phyloP scores from a whole-genome alignment of 208 protist species.

The Crithidia fasciculata region DNA sequence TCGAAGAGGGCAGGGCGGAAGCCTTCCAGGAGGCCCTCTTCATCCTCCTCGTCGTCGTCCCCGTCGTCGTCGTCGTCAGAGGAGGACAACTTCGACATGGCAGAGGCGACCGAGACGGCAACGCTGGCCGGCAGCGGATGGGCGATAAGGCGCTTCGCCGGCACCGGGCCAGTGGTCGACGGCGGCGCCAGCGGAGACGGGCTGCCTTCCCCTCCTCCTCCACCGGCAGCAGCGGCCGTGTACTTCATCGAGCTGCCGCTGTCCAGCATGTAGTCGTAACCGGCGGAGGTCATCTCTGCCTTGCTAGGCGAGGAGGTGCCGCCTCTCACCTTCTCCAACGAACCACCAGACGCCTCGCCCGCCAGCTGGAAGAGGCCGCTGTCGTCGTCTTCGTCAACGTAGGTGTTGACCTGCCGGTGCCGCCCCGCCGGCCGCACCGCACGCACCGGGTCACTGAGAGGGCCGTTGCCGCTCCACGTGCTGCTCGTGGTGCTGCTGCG shows the following conservation, averaged over 20 bases:
- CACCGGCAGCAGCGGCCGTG: background rate
- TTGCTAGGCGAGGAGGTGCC: background rate
- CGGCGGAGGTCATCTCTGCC: background rate
- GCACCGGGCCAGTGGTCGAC: background rate
- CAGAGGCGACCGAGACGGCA: background rate
- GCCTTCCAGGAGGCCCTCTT: conserved; percentile 42
- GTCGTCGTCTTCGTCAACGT: conserved; percentile 37
- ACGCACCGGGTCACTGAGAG: background rate
- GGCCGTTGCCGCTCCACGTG: no score
- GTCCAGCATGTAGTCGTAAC: conserved; percentile 6
- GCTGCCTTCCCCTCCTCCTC: background rate
- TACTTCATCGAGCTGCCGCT: background rate
- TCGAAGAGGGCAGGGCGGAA: conserved; percentile 54
- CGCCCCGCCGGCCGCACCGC: conserved; percentile 5
- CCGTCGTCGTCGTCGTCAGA: conserved; percentile 16
- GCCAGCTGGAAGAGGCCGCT: conserved; percentile 10
- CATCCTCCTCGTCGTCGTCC: conserved; percentile 25
- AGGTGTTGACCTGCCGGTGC: conserved; percentile 18
- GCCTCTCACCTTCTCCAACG: no score
- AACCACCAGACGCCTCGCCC: background rate
- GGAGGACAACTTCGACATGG: conserved; percentile 14
- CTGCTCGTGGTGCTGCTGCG: no score
- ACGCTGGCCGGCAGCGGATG: background rate
- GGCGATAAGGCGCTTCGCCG: background rate
- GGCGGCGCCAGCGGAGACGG: background rate